Base-by-base conservation (phyloP, 257 asterid species). In the Linaria vulgaris region DNA sequence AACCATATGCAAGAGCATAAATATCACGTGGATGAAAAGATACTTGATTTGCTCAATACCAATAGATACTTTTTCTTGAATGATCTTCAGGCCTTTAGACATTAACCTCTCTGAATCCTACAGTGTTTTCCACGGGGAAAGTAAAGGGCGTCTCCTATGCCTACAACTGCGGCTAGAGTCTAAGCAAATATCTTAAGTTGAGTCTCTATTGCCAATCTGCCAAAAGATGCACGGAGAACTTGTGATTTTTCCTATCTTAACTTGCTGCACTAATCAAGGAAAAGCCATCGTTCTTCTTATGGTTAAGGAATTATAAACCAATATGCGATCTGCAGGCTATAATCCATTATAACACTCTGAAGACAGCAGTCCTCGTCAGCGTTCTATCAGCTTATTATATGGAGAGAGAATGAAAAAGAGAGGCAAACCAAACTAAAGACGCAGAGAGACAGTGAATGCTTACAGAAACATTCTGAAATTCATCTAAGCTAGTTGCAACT, bases 401-500 rank as follows among this genome's bases (percentile, higher is more conserved):
- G 43, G 37, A 22, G 47, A 60, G 27, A 64, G n/a, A 67, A 56
- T 25, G 24, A 17, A 47, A 43, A 46, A 58, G 19, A 21, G 21
- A 23, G 41, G 53, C 67, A 48, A 53, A 37, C 49, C n/a, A 5
- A 63, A 51, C 8, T 45, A 24, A 27, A 39, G 21, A 62, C 20
- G 48, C 31, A 49, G 43, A 15, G 39, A 56, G 49, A 46, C 48
- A 61, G 59, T n/a, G 62, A 63, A 54, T 34, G 82, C 99, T 94
- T 76, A 90, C 99, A 67, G 94, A 82, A 78, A 94, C 97, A 76
- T 72, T 78, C 62, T 65, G 77, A 76, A 94, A 94, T 74, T 94
- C 99, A 51, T 94, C 96, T 44, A 94, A 83, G 76, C 84, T 94
- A 56, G 95, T 88, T 22, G 97, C 97, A 58, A 82, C 95, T 66